These are phyloP conservation scores for Asterophora parasitica DNA, from an alignment of 768 basidiomycete species.

Conservation along the genomic window DNA sequence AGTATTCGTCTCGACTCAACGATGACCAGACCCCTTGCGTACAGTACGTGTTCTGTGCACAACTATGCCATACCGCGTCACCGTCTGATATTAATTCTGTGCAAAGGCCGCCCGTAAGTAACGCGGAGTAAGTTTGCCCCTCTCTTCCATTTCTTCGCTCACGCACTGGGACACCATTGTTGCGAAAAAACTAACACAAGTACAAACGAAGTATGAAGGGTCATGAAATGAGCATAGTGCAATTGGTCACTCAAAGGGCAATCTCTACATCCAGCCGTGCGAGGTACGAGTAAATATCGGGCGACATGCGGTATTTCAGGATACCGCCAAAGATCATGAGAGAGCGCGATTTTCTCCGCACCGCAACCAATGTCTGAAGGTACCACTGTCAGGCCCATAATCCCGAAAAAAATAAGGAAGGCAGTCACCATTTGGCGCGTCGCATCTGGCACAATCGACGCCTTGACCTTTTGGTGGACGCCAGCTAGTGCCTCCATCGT, in stretches of 20 bases:
- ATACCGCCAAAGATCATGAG: slow-evolving; percentile 87
- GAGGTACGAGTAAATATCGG: slow-evolving; percentile 86
- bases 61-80: neutral
- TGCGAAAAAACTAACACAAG: neutral
- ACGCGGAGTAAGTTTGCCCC: neutral
- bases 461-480: slow-evolving; percentile 74
- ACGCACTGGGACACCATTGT: neutral
- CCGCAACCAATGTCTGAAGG: slow-evolving; percentile 54
- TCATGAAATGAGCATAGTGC: neutral
- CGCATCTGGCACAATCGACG: slow-evolving; percentile 64
- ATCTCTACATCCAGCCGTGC: slow-evolving; percentile 84
- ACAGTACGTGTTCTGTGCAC: slow-evolving; percentile 3
- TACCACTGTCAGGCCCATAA: slow-evolving; percentile 10
- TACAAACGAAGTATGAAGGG: neutral
- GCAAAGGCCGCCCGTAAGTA: slow-evolving; percentile 6
- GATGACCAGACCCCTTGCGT: slow-evolving; percentile 20
- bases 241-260: slow-evolving; percentile 44
- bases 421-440: slow-evolving; percentile 68
- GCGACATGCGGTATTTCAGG: slow-evolving; percentile 84
- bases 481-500: slow-evolving; percentile 90
- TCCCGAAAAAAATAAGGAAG: slow-evolving; percentile 2
- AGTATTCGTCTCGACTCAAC: slow-evolving; percentile 35
- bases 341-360: slow-evolving; percentile 79
- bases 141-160: neutral
- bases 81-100: neutral